Percentiles rank a stretch among this genome's conserved stretches.
Conservation (phyloP, 2,329 filamentous ascomycete genomes). For the Ophiosphaerella korrae region DNA sequence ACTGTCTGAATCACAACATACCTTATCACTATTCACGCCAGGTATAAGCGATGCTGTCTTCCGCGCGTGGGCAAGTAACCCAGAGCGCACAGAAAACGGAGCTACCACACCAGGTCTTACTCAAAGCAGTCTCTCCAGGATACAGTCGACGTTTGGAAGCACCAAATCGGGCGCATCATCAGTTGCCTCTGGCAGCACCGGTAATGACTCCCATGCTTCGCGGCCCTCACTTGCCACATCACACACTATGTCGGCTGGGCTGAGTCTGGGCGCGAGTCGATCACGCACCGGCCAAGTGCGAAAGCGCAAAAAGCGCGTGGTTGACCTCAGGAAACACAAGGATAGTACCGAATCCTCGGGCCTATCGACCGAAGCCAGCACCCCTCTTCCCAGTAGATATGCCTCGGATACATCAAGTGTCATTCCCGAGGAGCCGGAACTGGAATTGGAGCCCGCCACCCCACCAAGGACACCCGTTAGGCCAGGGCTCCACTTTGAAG, state of each 20-base stretch:
- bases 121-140: conserved; percentile 52
- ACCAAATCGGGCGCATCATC: conserved; percentile 54
- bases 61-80: conserved; percentile 84
- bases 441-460: conserved; percentile 38
- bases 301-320: conserved; percentile 83
- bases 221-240: conserved; percentile 68
- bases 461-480: conserved; percentile 38
- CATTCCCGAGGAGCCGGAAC: conserved; percentile 40
- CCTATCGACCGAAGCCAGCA: conserved; percentile 58
- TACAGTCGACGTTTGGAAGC: conserved; percentile 51
- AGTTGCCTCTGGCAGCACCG: conserved; percentile 54
- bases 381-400: conserved; percentile 58
- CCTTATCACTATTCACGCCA: conserved; percentile 88
- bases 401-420: conserved; percentile 61
- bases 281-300: conserved; percentile 66
- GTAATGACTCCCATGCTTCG: conserved; percentile 56
- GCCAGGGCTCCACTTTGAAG: conserved; percentile 28
- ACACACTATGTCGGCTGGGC: conserved; percentile 63
- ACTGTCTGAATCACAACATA: conserved; percentile 85
- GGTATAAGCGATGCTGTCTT: conserved; percentile 90
- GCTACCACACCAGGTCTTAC: conserved; percentile 49
- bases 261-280: conserved; percentile 67
- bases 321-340: conserved; percentile 74
- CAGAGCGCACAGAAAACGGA: conserved; percentile 68
- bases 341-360: conserved; percentile 53